Base-by-base conservation (phyloP, 768 basidiomycete genomes). In the Dendrothele bispora region DNA sequence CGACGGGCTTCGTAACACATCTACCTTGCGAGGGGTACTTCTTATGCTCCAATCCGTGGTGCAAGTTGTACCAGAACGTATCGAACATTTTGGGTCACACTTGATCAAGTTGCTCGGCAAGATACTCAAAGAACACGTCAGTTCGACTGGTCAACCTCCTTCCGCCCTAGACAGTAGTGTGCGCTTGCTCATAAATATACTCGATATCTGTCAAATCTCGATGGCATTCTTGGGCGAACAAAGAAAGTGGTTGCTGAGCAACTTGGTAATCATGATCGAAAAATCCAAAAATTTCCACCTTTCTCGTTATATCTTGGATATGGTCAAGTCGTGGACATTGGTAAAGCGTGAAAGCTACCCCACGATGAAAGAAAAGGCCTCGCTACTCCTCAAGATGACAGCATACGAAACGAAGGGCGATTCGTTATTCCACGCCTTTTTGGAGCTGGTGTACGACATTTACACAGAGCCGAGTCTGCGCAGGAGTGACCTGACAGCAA, bases 291-390 rank as follows among this genome's bases (percentile, higher is more conserved):
- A 84, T 56, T 55, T 73, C 3, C 65, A 78, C 12, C 78, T 99
- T 3, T 95, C 92, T 61, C 83, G 80, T 12, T 91, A 88, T 60
- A 79, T 97, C 52, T 77, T 99, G 18, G 88, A 93, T 46, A 79
- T 98, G 47, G 80, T 89, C 40, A 79, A 87, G 39, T 85, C 86
- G 21, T 98, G 95, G 95, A 87, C 91, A n/a, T 71, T 95, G 55
- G 82, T 85, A 35, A 83, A 82, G 57, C 87, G 86, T 43, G 92
- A 97, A 48, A 75, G 84, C 2, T 89, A 88, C 61, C 95, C 95
- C 6, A 89, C 89, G 0, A 86, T 90, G 80, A 98, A 97, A 66
- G 97, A 99, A 70, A 98, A 98, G 66, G 87, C 95, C 2, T 86
- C 78, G 24, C 69, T 98, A 26, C 66, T 99, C 51, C 84, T 88